A percentile compares a stretch with the other conserved stretches of the same genome.
Evolutionary conservation across 805 yeast genomes (phyloP).

Genomic region (Candida takata): DNA sequence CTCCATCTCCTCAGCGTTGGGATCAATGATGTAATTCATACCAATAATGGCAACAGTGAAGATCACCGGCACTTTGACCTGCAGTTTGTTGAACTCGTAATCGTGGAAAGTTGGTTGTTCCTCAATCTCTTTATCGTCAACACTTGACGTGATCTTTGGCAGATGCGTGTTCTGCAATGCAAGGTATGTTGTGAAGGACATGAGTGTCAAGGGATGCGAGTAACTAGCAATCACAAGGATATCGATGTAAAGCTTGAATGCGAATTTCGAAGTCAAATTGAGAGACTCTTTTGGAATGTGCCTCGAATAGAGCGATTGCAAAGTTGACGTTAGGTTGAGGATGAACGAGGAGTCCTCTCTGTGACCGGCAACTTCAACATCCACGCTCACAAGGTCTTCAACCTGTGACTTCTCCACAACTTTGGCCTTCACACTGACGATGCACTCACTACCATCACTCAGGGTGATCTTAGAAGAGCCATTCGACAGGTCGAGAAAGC

Average conservation of each 20-base stretch:
- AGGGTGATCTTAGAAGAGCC: constrained; percentile 87
- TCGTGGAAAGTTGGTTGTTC: constrained; percentile 90
- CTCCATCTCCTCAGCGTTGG: constrained; percentile 81
- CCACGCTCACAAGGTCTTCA: constrained; percentile 57
- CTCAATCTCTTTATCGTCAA: constrained; percentile 57
- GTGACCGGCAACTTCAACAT: constrained; percentile 72
- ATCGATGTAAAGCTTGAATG: constrained; percentile 74
- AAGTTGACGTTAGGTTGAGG: constrained; percentile 51
- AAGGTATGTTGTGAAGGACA: constrained; percentile 73
- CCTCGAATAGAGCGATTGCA: constrained; percentile 46
- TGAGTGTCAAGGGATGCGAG: constrained; percentile 73
- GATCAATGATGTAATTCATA: constrained; percentile 62
- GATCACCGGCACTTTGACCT: constrained; percentile 62
- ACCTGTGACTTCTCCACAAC: constrained; percentile 49
- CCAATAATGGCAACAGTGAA: constrained; percentile 76
- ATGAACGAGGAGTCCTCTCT: constrained; percentile 74
- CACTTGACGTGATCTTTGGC: constrained; percentile 65
- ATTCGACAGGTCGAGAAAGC: constrained; percentile 78
- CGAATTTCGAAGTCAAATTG: constrained; percentile 63
- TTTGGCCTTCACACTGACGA: constrained; percentile 83
- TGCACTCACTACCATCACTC: constrained; percentile 89
- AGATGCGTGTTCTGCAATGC: constrained; percentile 74
- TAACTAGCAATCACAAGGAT: constrained; percentile 69
- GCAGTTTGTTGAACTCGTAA: constrained; percentile 63
- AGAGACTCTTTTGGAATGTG: constrained; percentile 48